phyloP scores from a whole-genome alignment of 148 eudicot genomes.

The Polygonum maritimum region DNA sequence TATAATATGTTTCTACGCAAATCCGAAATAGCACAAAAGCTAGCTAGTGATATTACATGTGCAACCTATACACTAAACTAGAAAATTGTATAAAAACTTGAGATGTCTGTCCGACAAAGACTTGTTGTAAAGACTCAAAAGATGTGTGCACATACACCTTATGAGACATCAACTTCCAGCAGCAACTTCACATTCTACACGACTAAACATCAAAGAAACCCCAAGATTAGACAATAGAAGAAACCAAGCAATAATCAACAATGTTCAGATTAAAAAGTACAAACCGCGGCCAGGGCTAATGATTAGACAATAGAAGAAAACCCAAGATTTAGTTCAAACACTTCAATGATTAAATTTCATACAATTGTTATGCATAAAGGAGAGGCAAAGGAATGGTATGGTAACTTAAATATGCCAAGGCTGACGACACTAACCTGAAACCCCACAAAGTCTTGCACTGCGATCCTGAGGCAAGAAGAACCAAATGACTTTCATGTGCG shows the following conservation, averaged over 20 bases:
- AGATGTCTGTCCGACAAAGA: too few relatives aligned
- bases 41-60: too few relatives aligned
- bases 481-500: conserved; percentile 96
- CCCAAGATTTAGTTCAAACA: neutral
- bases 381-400: neutral
- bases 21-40: too few relatives aligned
- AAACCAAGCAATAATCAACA: conserved; percentile 6
- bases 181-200: too few relatives aligned
- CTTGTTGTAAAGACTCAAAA: too few relatives aligned
- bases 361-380: neutral
- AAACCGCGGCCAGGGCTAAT: neutral
- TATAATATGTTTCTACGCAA: too few relatives aligned
- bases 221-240: too few relatives aligned
- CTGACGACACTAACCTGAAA: conserved; percentile 52
- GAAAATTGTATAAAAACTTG: too few relatives aligned
- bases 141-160: too few relatives aligned
- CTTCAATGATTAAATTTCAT: neutral
- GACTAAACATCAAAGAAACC: too few relatives aligned
- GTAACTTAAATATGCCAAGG: neutral
- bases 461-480: conserved; percentile 95
- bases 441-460: conserved; percentile 89
- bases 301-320: neutral
- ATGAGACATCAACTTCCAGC: too few relatives aligned
- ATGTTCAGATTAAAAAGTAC: neutral
- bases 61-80: too few relatives aligned